Evolutionary conservation across 768 basidiomycete genomes (phyloP).

Genomic region (Podaxis sp.): DNA sequence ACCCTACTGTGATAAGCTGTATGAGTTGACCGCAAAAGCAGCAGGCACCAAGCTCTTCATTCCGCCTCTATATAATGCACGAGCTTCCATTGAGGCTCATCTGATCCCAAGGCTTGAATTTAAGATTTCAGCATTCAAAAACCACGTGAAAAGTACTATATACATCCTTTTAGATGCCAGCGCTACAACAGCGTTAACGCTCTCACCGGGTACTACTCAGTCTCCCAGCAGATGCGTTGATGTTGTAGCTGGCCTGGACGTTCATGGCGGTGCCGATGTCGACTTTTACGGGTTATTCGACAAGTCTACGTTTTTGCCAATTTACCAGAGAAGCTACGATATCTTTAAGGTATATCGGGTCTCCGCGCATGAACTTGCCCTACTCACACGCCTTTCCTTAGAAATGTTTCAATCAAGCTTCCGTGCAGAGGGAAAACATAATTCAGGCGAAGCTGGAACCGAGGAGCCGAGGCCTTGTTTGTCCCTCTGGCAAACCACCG

Average conservation of each 20-base stretch:
- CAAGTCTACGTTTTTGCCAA: neutral
- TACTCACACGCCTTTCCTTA: neutral
- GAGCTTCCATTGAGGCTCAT: constrained; percentile 42
- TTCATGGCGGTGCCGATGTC: constrained; percentile 10
- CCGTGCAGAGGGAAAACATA: neutral
- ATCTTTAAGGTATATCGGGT: neutral
- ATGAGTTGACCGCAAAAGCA: neutral
- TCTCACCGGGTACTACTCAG: constrained; percentile 7
- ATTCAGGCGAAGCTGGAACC: too few species aligned
- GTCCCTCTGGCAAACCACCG: neutral
- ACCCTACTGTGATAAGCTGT: neutral
- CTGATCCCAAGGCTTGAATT: constrained; percentile 47
- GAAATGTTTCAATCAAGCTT: neutral
- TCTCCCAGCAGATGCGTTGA: constrained; percentile 6
- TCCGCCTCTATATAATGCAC: constrained; percentile 34
- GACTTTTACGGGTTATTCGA: constrained; percentile 11
- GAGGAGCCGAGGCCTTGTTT: neutral
- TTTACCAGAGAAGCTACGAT: constrained; percentile 2
- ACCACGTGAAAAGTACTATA: constrained; percentile 32
- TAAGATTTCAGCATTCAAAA: constrained; percentile 40
- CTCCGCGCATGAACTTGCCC: neutral
- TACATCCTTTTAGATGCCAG: constrained; percentile 41
- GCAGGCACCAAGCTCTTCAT: constrained; percentile 39
- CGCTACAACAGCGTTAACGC: constrained; percentile 26
- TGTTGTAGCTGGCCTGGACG: constrained; percentile 8